Evolutionary conservation across 106 monocot genomes (phyloP).

Genomic region (Iris macrosiphon): DNA sequence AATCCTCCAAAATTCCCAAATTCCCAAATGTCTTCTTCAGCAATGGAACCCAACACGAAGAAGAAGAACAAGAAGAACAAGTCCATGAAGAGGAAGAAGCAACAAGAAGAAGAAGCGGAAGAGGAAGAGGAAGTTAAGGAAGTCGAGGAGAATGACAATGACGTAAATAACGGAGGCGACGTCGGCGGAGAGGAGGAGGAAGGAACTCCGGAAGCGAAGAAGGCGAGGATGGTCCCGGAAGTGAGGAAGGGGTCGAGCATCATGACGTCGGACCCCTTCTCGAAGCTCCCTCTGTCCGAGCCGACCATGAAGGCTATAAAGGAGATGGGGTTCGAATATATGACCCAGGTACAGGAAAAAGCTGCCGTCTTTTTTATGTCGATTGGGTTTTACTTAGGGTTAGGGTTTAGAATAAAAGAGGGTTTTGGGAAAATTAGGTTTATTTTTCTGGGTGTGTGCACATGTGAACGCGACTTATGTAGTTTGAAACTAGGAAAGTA

Average conservation of each 20-base stretch:
- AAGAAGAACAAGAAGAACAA: constrained; percentile 3
- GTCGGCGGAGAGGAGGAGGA: constrained; percentile 7
- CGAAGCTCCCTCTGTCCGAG: constrained; percentile 47
- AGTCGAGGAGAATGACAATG: not conserved
- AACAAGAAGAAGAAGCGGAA: constrained; percentile 5
- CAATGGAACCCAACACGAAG: not conserved
- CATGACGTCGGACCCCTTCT: constrained; percentile 54
- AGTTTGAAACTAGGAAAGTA: no score
- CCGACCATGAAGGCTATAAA: constrained; percentile 57
- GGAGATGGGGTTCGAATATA: constrained; percentile 71
- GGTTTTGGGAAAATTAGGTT: not conserved
- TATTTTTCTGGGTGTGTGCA: not conserved
- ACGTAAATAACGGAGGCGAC: not conserved
- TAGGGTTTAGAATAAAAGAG: no score
- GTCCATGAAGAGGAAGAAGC: not conserved
- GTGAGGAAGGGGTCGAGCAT: constrained; percentile 30
- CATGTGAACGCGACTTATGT: no score
- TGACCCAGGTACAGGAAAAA: constrained; percentile 54
- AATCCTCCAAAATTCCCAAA: no score
- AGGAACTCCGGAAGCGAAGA: constrained; percentile 18
- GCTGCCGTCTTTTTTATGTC: not conserved
- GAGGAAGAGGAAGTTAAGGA: not conserved
- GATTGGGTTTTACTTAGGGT: not conserved
- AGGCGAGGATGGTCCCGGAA: constrained; percentile 18
- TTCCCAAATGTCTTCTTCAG: not conserved